Percentiles rank a stretch among this genome's conserved stretches.
phyloP scores from a whole-genome alignment of 306 rosid species.

The Castanopsis chinensis region DNA sequence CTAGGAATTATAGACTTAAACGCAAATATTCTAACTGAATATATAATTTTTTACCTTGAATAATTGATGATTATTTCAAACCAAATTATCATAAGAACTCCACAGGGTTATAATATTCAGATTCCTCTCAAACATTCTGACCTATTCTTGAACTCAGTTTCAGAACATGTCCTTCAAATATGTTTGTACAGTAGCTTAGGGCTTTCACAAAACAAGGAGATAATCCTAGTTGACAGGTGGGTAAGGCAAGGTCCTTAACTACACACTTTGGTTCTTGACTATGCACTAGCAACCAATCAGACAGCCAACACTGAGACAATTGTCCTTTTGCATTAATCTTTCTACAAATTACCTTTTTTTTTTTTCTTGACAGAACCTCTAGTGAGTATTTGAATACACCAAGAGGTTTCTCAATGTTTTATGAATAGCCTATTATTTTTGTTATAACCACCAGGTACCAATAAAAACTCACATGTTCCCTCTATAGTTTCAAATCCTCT shows the following conservation, averaged over 20 bases:
- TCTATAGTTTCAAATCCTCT: too few species aligned
- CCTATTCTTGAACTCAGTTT: background rate
- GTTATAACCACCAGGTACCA: background rate
- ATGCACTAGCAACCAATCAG: background rate
- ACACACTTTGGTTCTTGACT: background rate
- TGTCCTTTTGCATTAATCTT: too few species aligned
- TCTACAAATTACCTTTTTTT: too few species aligned
- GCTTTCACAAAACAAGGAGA: background rate
- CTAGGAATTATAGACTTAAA: background rate
- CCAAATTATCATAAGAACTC: background rate
- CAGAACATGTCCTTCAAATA: background rate
- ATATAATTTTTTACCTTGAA: too few species aligned
- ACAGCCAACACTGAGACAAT: background rate
- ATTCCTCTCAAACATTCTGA: background rate
- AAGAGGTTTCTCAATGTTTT: too few species aligned
- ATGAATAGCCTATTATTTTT: too few species aligned
- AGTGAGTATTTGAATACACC: too few species aligned
- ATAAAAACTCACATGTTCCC: background rate
- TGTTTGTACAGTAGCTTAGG: background rate
- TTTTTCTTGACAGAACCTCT: too few species aligned
- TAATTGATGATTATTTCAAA: too few species aligned
- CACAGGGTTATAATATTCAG: background rate
- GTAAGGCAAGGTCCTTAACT: background rate
- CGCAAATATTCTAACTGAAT: background rate
- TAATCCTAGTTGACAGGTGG: background rate